These are phyloP conservation scores for Malania oleifera DNA, from an alignment of 164 flowering plant species.

Conservation along the genomic window DNA sequence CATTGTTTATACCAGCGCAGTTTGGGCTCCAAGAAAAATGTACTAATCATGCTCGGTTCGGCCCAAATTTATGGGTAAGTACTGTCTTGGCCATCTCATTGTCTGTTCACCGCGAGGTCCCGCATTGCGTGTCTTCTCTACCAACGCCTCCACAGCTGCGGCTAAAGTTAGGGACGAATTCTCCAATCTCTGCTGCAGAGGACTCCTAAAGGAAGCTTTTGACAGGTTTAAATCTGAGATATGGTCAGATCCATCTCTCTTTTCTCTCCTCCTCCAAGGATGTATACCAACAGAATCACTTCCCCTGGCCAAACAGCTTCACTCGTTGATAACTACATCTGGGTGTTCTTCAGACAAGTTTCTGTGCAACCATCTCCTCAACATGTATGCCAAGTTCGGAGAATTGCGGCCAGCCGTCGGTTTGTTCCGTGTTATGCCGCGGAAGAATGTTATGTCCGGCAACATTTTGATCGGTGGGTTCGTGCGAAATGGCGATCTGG, in stretches of 20 bases:
- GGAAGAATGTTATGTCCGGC: conserved; percentile 55
- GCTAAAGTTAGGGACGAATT: conserved; percentile 8
- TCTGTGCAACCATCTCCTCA: conserved; percentile 55
- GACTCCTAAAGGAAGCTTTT: conserved; percentile 47
- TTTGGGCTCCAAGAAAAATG: too few relatives aligned
- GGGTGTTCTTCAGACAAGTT: conserved; percentile 57
- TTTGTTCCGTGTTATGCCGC: conserved; percentile 45
- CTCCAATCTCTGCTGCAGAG: conserved; percentile 37
- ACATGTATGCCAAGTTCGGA: conserved; percentile 52
- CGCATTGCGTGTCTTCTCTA: neutral
- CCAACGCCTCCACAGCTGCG: neutral
- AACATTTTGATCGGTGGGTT: conserved; percentile 60
- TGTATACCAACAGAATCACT: conserved; percentile 40
- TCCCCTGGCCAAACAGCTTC: conserved; percentile 42
- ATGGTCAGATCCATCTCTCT: conserved; percentile 45
- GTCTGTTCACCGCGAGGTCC: too few relatives aligned
- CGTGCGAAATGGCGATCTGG: conserved; percentile 48
- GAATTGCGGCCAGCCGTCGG: conserved; percentile 21
- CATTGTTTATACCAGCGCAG: too few relatives aligned
- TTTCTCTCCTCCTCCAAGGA: conserved; percentile 50
- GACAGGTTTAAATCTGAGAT: conserved; percentile 29
- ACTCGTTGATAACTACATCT: conserved; percentile 43
- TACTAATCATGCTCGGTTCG: too few relatives aligned
- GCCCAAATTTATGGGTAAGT: too few relatives aligned
- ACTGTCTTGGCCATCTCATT: too few relatives aligned